These are phyloP conservation scores for Polysphondylium violaceum DNA, from an alignment of 78 protist species.

Conservation along the genomic window DNA sequence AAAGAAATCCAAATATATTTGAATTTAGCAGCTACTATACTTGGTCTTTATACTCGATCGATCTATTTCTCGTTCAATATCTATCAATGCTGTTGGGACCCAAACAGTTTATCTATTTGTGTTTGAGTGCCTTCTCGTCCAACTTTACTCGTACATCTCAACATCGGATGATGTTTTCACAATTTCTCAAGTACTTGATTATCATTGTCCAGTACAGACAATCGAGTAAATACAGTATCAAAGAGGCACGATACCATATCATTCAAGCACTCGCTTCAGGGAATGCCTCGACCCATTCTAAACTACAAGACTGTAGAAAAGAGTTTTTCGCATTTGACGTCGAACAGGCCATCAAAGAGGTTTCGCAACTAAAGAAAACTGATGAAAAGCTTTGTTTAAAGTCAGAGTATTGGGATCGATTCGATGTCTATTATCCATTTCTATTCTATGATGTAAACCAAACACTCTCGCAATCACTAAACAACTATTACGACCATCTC, in stretches of 20 bases:
- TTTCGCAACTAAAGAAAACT: neutral
- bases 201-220: conserved; percentile 32
- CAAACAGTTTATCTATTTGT: conserved; percentile 17
- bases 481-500: conserved; percentile 32
- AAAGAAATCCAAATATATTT: conserved; percentile 45
- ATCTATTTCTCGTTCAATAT: conserved; percentile 35
- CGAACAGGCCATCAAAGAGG: conserved; percentile 43
- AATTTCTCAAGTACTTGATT: conserved; percentile 31
- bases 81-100: conserved; percentile 36
- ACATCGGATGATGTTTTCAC: neutral
- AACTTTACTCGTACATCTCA: neutral
- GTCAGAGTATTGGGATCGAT: conserved; percentile 47
- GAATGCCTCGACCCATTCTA: conserved; percentile 21
- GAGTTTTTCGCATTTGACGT: conserved; percentile 26
- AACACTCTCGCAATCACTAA: neutral
- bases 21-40: conserved; percentile 28
- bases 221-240: conserved; percentile 13
- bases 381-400: conserved; percentile 24
- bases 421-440: conserved; percentile 58
- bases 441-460: conserved; percentile 7
- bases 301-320: neutral
- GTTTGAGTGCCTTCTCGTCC: conserved; percentile 16
- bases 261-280: conserved; percentile 28
- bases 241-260: conserved; percentile 55
- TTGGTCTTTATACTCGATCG: conserved; percentile 48